Percentiles rank a stretch among this genome's conserved stretches.
Evolutionary conservation across 306 rosid genomes (phyloP).

Genomic region (Dicorynia guianensis): DNA sequence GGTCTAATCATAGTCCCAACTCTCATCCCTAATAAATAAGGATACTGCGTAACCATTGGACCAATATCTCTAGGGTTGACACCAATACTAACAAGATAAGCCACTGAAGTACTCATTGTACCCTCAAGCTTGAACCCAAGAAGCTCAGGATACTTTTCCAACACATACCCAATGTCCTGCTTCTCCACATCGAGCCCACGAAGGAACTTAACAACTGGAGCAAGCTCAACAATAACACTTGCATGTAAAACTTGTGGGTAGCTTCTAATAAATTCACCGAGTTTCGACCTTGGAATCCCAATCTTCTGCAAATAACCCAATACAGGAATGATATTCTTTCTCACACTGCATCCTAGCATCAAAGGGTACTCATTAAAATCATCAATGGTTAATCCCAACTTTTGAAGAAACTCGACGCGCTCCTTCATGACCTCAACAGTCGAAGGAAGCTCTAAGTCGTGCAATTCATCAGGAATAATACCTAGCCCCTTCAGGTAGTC

Average conservation of each 20-base stretch:
- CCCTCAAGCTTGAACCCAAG: constrained; percentile 96
- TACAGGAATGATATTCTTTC: constrained; percentile 89
- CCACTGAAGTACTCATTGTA: constrained; percentile 96
- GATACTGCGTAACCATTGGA: constrained; percentile 93
- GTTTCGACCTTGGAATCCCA: constrained; percentile 77
- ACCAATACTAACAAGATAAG: constrained; percentile 94
- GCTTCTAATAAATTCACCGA: constrained; percentile 75
- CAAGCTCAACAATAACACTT: constrained; percentile 95
- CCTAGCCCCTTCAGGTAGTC: constrained; percentile 86
- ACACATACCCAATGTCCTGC: constrained; percentile 83
- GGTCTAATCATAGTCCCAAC: constrained; percentile 92
- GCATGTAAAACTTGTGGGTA: constrained; percentile 96
- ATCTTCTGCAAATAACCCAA: constrained; percentile 89
- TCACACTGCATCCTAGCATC: constrained; percentile 83
- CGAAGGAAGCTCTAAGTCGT: constrained; percentile 78
- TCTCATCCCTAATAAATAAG: constrained; percentile 89
- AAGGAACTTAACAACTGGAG: constrained; percentile 81
- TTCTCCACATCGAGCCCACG: constrained; percentile 94
- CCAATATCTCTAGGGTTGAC: constrained; percentile 90
- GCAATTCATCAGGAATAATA: constrained; percentile 83
- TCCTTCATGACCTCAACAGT: constrained; percentile 87
- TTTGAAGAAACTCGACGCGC: constrained; percentile 85
- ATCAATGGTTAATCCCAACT: constrained; percentile 74
- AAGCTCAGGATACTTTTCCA: constrained; percentile 90
- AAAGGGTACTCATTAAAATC: constrained; percentile 85